Conservation (phyloP, 306 rosid species). For the Purshia tridentata region DNA sequence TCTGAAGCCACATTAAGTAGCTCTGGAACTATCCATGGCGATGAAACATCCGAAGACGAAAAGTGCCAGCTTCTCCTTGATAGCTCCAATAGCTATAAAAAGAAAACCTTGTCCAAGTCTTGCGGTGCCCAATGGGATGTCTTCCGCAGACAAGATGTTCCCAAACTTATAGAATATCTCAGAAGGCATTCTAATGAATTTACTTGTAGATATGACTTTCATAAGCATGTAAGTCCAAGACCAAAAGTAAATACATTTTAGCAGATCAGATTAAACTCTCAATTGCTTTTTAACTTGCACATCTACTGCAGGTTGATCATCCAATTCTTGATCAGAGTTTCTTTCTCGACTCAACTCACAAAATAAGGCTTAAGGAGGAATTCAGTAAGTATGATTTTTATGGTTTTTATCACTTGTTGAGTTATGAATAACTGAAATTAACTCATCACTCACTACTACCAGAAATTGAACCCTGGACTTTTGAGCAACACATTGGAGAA, state of each 20-base stretch:
- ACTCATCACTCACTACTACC: conserved; percentile 26
- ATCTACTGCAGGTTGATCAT: conserved; percentile 69
- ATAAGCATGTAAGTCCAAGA: conserved; percentile 50
- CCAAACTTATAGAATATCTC: conserved; percentile 80
- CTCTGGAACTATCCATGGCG: conserved; percentile 23
- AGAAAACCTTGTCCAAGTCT: conserved; percentile 26
- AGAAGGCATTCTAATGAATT: conserved; percentile 58
- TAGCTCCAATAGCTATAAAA: conserved; percentile 32
- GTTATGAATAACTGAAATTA: conserved; percentile 23
- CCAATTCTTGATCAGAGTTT: conserved; percentile 82
- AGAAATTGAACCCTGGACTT: conserved; percentile 98
- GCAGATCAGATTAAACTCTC: conserved; percentile 20
- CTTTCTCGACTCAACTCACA: conserved; percentile 74
- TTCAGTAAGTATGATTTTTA: conserved; percentile 49
- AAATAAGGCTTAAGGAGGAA: conserved; percentile 85
- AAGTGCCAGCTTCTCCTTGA: conserved; percentile 27
- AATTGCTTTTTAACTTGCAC: conserved; percentile 22
- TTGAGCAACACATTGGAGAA: conserved; percentile 89
- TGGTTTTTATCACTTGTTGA: conserved; percentile 17
- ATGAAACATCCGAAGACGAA: conserved; percentile 29
- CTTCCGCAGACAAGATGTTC: conserved; percentile 89
- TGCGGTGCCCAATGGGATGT: conserved; percentile 84
- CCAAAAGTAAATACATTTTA: conserved; percentile 21
- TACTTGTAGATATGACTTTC: conserved; percentile 35
- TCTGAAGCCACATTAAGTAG: conserved; percentile 32